Conservation (phyloP, 139 green algal species). For the Ettlia oleoabundans region DNA sequence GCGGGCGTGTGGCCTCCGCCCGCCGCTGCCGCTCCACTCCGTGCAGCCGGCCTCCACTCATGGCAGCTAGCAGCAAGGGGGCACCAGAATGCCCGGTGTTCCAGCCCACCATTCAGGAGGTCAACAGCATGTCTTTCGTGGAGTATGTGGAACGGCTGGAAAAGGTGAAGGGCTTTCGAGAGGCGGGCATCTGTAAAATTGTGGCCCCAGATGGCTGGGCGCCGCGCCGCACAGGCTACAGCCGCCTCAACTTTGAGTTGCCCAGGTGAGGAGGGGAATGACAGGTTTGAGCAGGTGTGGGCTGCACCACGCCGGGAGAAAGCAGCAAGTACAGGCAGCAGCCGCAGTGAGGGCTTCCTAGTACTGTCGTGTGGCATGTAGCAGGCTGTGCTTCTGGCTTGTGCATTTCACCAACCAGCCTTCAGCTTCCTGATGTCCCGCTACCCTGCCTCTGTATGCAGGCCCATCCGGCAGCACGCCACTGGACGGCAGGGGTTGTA, state of each 20-base stretch:
- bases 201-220: constrained; percentile 44
- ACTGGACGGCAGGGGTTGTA: constrained; percentile 82
- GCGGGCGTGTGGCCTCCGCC: too few relatives aligned
- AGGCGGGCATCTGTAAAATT: constrained; percentile 31
- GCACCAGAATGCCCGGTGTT: constrained; percentile 18
- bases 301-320: too few relatives aligned
- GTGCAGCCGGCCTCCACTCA: too few relatives aligned
- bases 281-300: too few relatives aligned
- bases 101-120: constrained; percentile 15
- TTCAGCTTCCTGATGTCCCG: too few relatives aligned
- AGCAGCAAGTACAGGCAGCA: too few relatives aligned
- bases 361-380: too few relatives aligned
- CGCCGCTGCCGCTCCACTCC: not conserved
- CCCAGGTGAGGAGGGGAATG: constrained; percentile 51
- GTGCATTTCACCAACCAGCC: not conserved
- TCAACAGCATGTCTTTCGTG: constrained; percentile 5
- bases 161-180: constrained; percentile 10
- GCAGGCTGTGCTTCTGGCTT: not conserved
- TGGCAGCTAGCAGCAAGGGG: constrained; percentile 14
- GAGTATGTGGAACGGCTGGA: constrained; percentile 32
- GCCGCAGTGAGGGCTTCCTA: too few relatives aligned
- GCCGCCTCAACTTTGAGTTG: constrained; percentile 51
- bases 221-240: constrained; percentile 68
- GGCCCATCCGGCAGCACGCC: constrained; percentile 70
- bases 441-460: not conserved